A percentile compares a stretch with the other conserved stretches of the same genome.
Conservation (phyloP, 805 yeast genomes). For the Teunomyces gatunensis region DNA sequence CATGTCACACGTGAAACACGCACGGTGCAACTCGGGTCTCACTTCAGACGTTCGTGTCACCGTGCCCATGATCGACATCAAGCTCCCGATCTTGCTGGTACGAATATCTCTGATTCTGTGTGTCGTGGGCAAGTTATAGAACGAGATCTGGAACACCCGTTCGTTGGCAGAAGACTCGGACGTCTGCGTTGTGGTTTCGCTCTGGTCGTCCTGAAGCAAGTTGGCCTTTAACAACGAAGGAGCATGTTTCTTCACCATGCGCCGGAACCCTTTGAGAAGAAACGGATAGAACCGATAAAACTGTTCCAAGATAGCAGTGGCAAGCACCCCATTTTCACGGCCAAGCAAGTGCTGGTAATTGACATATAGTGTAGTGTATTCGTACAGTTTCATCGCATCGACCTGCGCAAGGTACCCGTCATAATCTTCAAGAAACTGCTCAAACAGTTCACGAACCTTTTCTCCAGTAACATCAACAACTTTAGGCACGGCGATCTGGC, state of each 20-base stretch:
- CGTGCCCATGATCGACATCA: slow-evolving; percentile 86
- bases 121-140: slow-evolving; percentile 78
- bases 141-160: slow-evolving; percentile 83
- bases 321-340: slow-evolving; percentile 82
- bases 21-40: slow-evolving; percentile 87
- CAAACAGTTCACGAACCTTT: slow-evolving; percentile 88
- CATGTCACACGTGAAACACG: slow-evolving; percentile 82
- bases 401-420: slow-evolving; percentile 74
- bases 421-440: slow-evolving; percentile 72
- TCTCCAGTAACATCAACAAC: slow-evolving; percentile 92
- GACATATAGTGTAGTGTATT: slow-evolving; percentile 73
- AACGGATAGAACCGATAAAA: slow-evolving; percentile 91
- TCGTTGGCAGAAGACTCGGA: slow-evolving; percentile 40
- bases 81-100: slow-evolving; percentile 83
- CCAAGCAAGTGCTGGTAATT: slow-evolving; percentile 77
- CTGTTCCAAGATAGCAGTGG: slow-evolving; percentile 85
- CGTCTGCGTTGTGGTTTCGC: too few relatives aligned
- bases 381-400: slow-evolving; percentile 73
- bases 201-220: slow-evolving; percentile 26
- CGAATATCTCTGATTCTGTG: slow-evolving; percentile 86
- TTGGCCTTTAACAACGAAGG: slow-evolving; percentile 57
- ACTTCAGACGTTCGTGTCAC: slow-evolving; percentile 96
- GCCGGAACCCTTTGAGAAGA: slow-evolving; percentile 68
- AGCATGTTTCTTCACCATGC: slow-evolving; percentile 68
- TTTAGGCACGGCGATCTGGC: slow-evolving; percentile 70